phyloP scores from a whole-genome alignment of 2,329 filamentous ascomycete species.

The Penicillium frequentans region DNA sequence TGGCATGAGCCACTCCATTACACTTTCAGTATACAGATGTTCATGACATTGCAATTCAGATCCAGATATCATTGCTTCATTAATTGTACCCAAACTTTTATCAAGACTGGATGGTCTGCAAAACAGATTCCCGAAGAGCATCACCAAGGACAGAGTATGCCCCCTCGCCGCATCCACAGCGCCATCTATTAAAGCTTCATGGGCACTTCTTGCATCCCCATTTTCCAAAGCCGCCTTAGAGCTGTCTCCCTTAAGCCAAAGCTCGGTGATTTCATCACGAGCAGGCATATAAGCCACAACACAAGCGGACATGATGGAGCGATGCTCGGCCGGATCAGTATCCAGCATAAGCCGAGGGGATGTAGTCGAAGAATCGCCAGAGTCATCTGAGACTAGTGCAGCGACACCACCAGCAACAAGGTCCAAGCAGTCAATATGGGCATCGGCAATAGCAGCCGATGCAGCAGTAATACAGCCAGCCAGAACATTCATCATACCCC shows the following conservation, averaged over 20 bases:
- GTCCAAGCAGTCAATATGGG: slow-evolving; percentile 93
- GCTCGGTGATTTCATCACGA: slow-evolving; percentile 86
- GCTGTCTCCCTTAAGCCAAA: slow-evolving; percentile 84
- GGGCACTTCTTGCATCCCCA: slow-evolving; percentile 38
- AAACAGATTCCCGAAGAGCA: slow-evolving; percentile 59
- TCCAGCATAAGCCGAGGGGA: slow-evolving; percentile 62
- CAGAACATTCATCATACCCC: slow-evolving; percentile 89
- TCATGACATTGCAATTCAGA: not conserved
- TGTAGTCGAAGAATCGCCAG: slow-evolving; percentile 21
- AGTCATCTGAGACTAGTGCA: slow-evolving; percentile 62
- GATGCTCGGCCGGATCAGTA: slow-evolving; percentile 78
- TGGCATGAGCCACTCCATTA: too few species aligned
- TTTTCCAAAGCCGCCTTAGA: slow-evolving; percentile 30
- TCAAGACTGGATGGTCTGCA: slow-evolving; percentile 33
- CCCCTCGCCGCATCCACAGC: slow-evolving; percentile 63
- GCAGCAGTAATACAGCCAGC: slow-evolving; percentile 92
- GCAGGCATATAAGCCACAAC: slow-evolving; percentile 85
- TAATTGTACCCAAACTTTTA: slow-evolving; percentile 9
- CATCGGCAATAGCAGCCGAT: slow-evolving; percentile 88
- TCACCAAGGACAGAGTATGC: slow-evolving; percentile 61
- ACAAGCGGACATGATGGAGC: slow-evolving; percentile 75
- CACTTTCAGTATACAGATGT: not conserved
- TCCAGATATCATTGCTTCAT: slow-evolving; percentile 22
- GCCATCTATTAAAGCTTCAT: slow-evolving; percentile 60
- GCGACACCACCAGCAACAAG: slow-evolving; percentile 86